A percentile compares a stretch with the other conserved stretches of the same genome.
phyloP scores from a whole-genome alignment of 495 filamentous ascomycete genomes.

The Chaetomium tenue region DNA sequence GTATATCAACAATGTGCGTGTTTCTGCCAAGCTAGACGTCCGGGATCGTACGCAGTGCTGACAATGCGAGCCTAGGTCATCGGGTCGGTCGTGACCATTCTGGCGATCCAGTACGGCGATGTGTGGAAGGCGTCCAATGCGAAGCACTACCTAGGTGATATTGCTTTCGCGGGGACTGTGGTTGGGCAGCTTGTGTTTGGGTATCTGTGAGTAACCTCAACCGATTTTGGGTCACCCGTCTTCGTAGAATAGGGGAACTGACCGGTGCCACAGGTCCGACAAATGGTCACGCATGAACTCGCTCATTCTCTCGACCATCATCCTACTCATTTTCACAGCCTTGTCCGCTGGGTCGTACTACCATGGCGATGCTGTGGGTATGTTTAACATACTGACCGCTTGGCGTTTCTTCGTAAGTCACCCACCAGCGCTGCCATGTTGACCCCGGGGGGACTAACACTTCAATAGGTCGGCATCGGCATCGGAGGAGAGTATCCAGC shows the following conservation, averaged over 20 bases:
- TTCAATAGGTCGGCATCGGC: conserved; percentile 50
- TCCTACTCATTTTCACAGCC: conserved; percentile 83
- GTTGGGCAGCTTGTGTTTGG: conserved; percentile 82
- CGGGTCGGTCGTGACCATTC: conserved; percentile 73
- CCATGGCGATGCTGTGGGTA: conserved; percentile 59
- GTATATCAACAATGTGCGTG: conserved; percentile 71
- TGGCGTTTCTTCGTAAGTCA: conserved; percentile 79
- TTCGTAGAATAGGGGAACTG: background rate
- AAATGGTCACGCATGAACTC: conserved; percentile 81
- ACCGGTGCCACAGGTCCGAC: conserved; percentile 52
- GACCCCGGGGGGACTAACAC: background rate
- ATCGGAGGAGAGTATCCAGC: conserved; percentile 83
- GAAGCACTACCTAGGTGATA: conserved; percentile 66
- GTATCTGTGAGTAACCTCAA: conserved; percentile 47
- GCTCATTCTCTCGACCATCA: conserved; percentile 73
- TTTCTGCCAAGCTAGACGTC: background rate
- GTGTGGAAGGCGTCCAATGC: conserved; percentile 65
- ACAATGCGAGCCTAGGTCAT: conserved; percentile 59
- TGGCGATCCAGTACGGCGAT: conserved; percentile 59
- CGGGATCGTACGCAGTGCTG: background rate
- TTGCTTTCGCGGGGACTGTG: conserved; percentile 87
- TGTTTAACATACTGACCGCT: conserved; percentile 79
- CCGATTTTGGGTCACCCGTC: background rate
- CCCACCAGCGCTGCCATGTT: conserved; percentile 30
- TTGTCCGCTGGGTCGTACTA: conserved; percentile 75